Evolutionary conservation across 1,284 basidiomycete genomes (phyloP), one percentile per base, ranked within the genome.

Genomic region (Acaromyces ingoldii): DNA sequence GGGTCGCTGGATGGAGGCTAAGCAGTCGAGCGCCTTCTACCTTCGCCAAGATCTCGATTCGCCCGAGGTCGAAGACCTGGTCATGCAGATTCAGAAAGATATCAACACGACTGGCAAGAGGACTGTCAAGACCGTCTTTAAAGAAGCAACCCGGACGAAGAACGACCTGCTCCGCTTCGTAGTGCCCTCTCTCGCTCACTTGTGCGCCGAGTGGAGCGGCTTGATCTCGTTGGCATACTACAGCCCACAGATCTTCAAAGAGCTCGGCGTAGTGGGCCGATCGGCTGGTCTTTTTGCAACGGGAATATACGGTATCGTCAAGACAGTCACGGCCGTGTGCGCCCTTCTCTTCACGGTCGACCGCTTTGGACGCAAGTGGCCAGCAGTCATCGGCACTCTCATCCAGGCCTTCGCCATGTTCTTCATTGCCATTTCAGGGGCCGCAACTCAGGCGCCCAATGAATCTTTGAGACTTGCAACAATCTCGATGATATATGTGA

Each of bases 271-370:
- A 11, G 13, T 13, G 10, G 47, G 47, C 13, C 47, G 46, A 26
- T 49, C 47, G 28, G 24, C 47, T n/a, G 15, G 38, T 15, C 47
- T 49, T 7, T 49, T 49, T 22, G 47, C 47, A 13, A 49, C 47
- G 15, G 47, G 47, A 15, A 46, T 49, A 21, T 49, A 49, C 40
- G 47, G 47, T n/a, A 39, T 49, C 13, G 47, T 49, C 13, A 49
- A 49, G 22, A 17, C 22, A 41, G 42, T 47, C 47, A 49, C 36
- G 13, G 17, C 47, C 13, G 7, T 49, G 28, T 19, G 33, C 21
- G 33, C 22, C 40, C 31, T 49, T 13, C 42, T 41, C 11, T 10
- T 49, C 17, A 17, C 52, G 7, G 44, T 49, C 17, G 47, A 49
- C 15, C 34, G 42, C 6, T 21, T 49, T 15, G 47, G 47, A 15